These are phyloP conservation scores for Ceratopteris richardii DNA, from an alignment of 75 land plant species.

Conservation along the genomic window DNA sequence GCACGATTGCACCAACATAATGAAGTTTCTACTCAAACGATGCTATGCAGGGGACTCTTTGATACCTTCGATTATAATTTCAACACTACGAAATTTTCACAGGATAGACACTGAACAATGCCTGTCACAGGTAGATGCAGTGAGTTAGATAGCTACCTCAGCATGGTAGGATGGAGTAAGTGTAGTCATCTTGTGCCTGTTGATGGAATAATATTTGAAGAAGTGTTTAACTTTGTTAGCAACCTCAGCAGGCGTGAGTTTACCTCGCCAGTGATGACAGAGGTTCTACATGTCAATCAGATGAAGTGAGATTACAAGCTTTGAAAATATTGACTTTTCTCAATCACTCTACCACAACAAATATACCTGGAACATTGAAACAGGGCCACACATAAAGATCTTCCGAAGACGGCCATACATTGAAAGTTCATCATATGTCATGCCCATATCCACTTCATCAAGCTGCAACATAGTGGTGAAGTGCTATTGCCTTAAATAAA, in stretches of 20 bases:
- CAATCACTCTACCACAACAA: background rate
- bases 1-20: too few species aligned
- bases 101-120: too few species aligned
- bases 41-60: too few species aligned
- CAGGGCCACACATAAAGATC: constrained; percentile 89
- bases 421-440: constrained; percentile 97
- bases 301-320: constrained; percentile 4
- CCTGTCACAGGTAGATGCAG: too few species aligned
- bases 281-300: constrained; percentile 54
- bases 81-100: too few species aligned
- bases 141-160: too few species aligned
- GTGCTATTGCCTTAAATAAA: too few species aligned
- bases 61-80: too few species aligned
- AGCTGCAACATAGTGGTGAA: too few species aligned
- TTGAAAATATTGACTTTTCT: background rate
- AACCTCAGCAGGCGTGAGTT: constrained; percentile 60
- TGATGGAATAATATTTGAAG: constrained; percentile 82
- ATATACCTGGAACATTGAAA: constrained; percentile 95
- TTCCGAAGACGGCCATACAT: constrained; percentile 93
- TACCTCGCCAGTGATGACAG: constrained; percentile 69
- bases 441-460: constrained; percentile 99
- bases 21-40: too few species aligned
- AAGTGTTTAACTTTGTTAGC: constrained; percentile 89
- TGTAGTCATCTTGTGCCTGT: constrained; percentile 95
- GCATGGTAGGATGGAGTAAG: constrained; percentile 95